These are phyloP conservation scores for Xanthoconium purpureum DNA, from an alignment of 768 basidiomycete species.

Conservation along the genomic window DNA sequence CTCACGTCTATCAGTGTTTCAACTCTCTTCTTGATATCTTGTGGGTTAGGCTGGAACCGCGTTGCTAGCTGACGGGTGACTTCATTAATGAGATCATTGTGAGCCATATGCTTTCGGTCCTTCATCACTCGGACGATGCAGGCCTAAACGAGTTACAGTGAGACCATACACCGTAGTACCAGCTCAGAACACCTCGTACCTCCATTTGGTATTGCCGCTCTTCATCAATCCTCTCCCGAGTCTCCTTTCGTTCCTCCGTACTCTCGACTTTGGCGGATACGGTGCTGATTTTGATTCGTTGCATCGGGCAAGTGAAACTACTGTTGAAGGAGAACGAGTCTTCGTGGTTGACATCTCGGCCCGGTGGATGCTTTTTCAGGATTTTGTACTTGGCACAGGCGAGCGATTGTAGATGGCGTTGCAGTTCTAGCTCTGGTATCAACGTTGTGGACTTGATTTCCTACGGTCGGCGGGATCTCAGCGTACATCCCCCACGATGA, in stretches of 20 bases:
- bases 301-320: conserved; percentile 75
- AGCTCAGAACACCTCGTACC: conserved; percentile 40
- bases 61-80: conserved; percentile 81
- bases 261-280: conserved; percentile 86
- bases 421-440: conserved; percentile 75
- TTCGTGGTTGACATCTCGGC: conserved; percentile 69
- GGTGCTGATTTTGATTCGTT: conserved; percentile 91
- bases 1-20: conserved; percentile 90
- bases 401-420: conserved; percentile 91
- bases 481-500: neutral
- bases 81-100: conserved; percentile 87
- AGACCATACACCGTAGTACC: neutral
- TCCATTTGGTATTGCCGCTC: conserved; percentile 88
- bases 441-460: conserved; percentile 77
- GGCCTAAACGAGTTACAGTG: conserved; percentile 56
- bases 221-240: conserved; percentile 85
- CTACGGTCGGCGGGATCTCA: conserved; percentile 38
- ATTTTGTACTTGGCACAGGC: conserved; percentile 95
- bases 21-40: conserved; percentile 88
- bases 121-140: conserved; percentile 99
- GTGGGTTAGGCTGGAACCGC: conserved; percentile 84
- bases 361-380: conserved; percentile 85
- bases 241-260: conserved; percentile 84
- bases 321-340: conserved; percentile 91
- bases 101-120: conserved; percentile 82